These are phyloP conservation scores for Fagopyrum tataricum DNA, from an alignment of 148 eudicot species.

Conservation along the genomic window DNA sequence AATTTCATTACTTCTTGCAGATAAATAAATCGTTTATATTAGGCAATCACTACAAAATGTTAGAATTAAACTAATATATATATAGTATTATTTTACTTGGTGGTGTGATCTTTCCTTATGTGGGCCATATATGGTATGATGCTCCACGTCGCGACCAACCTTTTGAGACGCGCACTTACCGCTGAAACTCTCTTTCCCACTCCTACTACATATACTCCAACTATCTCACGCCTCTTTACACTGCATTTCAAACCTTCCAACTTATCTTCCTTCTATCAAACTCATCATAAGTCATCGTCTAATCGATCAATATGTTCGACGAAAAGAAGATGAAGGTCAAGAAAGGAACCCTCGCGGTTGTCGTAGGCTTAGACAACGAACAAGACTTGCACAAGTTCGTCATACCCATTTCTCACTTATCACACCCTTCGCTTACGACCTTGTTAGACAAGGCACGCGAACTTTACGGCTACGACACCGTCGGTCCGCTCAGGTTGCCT, in stretches of 20 bases:
- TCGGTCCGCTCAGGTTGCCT: constrained; percentile 41
- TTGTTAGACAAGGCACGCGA: constrained; percentile 42
- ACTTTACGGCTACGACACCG: constrained; percentile 36
- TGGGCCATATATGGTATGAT: background rate
- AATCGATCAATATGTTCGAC: constrained; percentile 7
- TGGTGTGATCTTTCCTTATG: background rate
- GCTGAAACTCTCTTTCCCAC: background rate
- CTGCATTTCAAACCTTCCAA: background rate
- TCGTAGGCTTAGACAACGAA: constrained; percentile 23
- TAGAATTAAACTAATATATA: too few relatives aligned
- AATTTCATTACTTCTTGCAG: too few relatives aligned
- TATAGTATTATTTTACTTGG: background rate
- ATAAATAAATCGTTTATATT: too few relatives aligned
- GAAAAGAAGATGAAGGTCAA: constrained; percentile 33
- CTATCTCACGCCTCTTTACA: background rate
- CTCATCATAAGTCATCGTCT: background rate
- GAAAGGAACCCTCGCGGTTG: constrained; percentile 43
- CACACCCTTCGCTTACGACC: constrained; percentile 32
- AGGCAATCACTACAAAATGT: too few relatives aligned
- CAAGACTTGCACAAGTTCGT: constrained; percentile 18
- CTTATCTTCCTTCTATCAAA: background rate
- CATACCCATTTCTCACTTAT: constrained; percentile 44
- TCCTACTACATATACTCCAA: background rate
- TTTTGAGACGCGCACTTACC: background rate
- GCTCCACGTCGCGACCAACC: background rate